A percentile compares a stretch with the other conserved stretches of the same genome.
Evolutionary conservation across 2,329 filamentous ascomycete genomes (phyloP).

Genomic region (Aspergillus jensenii): DNA sequence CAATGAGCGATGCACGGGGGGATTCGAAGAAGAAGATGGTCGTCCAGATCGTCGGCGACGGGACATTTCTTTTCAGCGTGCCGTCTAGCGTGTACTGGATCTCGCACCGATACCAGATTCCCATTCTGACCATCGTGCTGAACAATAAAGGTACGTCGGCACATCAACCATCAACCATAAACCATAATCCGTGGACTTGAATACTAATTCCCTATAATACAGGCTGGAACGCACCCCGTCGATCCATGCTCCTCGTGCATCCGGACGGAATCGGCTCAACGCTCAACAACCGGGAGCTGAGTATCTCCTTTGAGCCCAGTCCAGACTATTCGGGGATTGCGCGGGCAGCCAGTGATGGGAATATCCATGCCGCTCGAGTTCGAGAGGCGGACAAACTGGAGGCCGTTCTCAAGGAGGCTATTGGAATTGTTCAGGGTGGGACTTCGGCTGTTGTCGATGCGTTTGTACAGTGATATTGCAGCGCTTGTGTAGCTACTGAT

Average conservation of each 20-base stretch:
- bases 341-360: conserved; percentile 62
- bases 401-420: too few relatives aligned
- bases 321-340: conserved; percentile 69
- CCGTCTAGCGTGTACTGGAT: conserved; percentile 70
- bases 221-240: conserved; percentile 67
- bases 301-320: conserved; percentile 65
- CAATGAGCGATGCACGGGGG: conserved; percentile 54
- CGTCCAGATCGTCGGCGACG: conserved; percentile 66
- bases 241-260: conserved; percentile 63
- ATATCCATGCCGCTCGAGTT: conserved; percentile 32
- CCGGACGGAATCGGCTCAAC: conserved; percentile 63
- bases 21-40: conserved; percentile 57
- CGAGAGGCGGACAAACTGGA: too few relatives aligned
- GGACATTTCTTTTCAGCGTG: conserved; percentile 65
- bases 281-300: conserved; percentile 62
- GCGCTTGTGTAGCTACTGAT: too few relatives aligned
- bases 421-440: too few relatives aligned
- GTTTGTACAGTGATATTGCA: too few relatives aligned
- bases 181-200: too few relatives aligned
- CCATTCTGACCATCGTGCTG: conserved; percentile 64
- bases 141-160: conserved; percentile 56
- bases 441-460: too few relatives aligned
- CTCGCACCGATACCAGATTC: conserved; percentile 63
- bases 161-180: too few relatives aligned
- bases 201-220: too few relatives aligned